Evolutionary conservation across 768 basidiomycete species (phyloP).

Genomic region (Auriculariales sp.): DNA sequence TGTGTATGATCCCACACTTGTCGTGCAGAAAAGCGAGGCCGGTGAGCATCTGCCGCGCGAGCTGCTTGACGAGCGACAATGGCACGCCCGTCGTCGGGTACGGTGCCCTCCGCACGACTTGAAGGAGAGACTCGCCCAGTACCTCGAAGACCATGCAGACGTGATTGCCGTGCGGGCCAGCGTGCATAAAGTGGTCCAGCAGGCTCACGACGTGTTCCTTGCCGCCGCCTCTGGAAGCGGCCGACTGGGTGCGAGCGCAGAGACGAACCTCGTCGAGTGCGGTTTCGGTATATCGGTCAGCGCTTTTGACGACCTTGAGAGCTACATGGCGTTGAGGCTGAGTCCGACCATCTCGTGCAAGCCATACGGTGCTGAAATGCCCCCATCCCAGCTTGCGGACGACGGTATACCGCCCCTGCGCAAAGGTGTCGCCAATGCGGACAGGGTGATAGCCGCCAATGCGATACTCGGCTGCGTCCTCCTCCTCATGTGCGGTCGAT

Average conservation of each 20-base stretch:
- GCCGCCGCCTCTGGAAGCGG: slow-evolving; percentile 67
- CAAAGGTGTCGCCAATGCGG: slow-evolving; percentile 84
- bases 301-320: slow-evolving; percentile 97
- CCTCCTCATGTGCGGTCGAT: slow-evolving; percentile 44
- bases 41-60: slow-evolving; percentile 89
- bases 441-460: slow-evolving; percentile 83
- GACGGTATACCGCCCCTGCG: slow-evolving; percentile 73
- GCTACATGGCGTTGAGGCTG: slow-evolving; percentile 97
- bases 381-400: slow-evolving; percentile 95
- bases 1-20: slow-evolving; percentile 94
- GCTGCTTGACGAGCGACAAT: slow-evolving; percentile 83
- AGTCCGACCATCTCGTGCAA: no score
- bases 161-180: slow-evolving; percentile 91
- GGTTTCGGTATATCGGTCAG: slow-evolving; percentile 91
- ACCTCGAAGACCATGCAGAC: slow-evolving; percentile 99
- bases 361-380: slow-evolving; percentile 72
- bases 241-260: slow-evolving; percentile 67
- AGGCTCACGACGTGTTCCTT: slow-evolving; percentile 92
- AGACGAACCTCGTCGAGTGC: slow-evolving; percentile 98
- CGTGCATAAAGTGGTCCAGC: slow-evolving; percentile 94
- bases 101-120: slow-evolving; percentile 91
- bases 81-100: slow-evolving; percentile 98
- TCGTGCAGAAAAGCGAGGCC: slow-evolving; percentile 97
- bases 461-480: slow-evolving; percentile 80
- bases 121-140: slow-evolving; percentile 89